These are phyloP conservation scores for Graphilbum fragrans DNA, from an alignment of 2,329 filamentous ascomycete species.

Conservation along the genomic window DNA sequence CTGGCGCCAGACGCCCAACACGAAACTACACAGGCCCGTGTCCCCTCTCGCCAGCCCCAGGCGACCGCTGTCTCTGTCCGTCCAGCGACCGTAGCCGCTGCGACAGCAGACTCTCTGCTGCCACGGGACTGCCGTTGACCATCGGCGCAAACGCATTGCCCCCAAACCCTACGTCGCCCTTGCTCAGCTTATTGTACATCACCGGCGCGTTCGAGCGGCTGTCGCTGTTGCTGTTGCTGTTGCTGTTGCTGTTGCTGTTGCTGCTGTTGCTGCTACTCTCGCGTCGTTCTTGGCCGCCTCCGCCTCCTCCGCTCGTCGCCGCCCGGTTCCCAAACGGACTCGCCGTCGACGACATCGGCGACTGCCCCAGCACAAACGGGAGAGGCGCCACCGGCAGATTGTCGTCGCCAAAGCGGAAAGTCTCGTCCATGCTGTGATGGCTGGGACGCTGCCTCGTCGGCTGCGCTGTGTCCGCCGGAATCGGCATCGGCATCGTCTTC, in stretches of 20 bases:
- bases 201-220: slow-evolving; percentile 7
- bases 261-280: neutral
- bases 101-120: slow-evolving; percentile 56
- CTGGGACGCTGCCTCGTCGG: no score
- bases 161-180: slow-evolving; percentile 52
- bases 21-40: no score
- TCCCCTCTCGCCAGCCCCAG: no score
- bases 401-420: no score
- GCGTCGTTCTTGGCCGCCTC: no score
- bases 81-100: slow-evolving; percentile 54
- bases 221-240: neutral
- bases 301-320: neutral
- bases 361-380: no score
- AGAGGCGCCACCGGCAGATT: no score
- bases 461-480: no score
- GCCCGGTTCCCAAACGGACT: slow-evolving; percentile 24
- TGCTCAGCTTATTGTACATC: slow-evolving; percentile 55
- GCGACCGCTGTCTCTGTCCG: slow-evolving; percentile 19
- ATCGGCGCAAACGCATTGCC: slow-evolving; percentile 31
- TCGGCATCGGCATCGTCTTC: no score
- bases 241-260: neutral
- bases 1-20: no score
- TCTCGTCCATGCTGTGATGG: no score
- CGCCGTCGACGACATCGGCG: no score
- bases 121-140: slow-evolving; percentile 22